These are phyloP conservation scores for Flaveria trinervia DNA, from an alignment of 129 eudicot genomes.

Conservation along the genomic window DNA sequence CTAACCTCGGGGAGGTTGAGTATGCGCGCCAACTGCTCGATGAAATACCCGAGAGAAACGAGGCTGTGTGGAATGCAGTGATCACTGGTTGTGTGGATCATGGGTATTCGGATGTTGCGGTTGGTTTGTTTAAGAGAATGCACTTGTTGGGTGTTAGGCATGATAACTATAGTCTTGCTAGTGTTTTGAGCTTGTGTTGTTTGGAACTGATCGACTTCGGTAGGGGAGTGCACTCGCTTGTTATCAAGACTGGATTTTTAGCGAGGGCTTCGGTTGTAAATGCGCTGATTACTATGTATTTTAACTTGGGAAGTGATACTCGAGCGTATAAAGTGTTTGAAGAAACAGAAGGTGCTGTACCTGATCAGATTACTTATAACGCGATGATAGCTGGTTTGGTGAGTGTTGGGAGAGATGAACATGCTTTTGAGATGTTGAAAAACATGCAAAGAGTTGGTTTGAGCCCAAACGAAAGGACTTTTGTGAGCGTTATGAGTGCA, in stretches of 20 bases:
- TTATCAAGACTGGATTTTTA: constrained; percentile 68
- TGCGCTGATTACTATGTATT: constrained; percentile 80
- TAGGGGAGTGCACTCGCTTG: constrained; percentile 58
- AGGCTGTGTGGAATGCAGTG: constrained; percentile 80
- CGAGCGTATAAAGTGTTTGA: constrained; percentile 61
- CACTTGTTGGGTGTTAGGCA: constrained; percentile 53
- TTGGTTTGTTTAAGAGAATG: constrained; percentile 62
- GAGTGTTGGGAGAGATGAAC: constrained; percentile 55
- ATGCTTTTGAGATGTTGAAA: constrained; percentile 54
- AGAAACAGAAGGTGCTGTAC: constrained; percentile 37
- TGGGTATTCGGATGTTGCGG: constrained; percentile 45
- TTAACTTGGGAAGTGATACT: constrained; percentile 40
- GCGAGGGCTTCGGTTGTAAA: constrained; percentile 58
- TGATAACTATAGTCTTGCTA: constrained; percentile 79
- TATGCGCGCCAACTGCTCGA: constrained; percentile 70
- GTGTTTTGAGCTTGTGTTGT: constrained; percentile 72
- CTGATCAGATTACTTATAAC: constrained; percentile 69
- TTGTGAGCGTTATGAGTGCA: constrained; percentile 70
- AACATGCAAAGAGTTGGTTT: constrained; percentile 50
- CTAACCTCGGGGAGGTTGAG: constrained; percentile 67
- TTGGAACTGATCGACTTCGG: constrained; percentile 54
- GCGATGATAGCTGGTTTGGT: constrained; percentile 76
- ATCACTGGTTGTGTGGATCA: constrained; percentile 79
- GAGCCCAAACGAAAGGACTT: constrained; percentile 67
- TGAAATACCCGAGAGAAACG: constrained; percentile 53